A percentile compares a stretch with the other conserved stretches of the same genome.
Conservation (phyloP, 225 moss, liverwort and hornwort species). For the Bryum argenteum region DNA sequence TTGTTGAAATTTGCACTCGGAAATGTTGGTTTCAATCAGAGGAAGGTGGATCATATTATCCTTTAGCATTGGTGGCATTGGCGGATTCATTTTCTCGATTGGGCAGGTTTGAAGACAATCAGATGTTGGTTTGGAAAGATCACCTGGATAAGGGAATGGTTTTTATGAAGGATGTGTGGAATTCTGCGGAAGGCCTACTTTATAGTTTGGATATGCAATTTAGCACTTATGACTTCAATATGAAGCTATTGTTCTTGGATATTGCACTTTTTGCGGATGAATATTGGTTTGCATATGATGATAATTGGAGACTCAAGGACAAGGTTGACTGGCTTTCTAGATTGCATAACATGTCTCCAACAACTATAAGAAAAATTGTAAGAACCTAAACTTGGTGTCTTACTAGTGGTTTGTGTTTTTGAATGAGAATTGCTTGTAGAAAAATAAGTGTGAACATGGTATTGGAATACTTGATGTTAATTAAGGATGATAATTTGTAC, state of each 20-base stretch:
- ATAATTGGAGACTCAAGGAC: too few species aligned
- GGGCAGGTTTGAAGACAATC: not conserved
- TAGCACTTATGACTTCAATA: not conserved
- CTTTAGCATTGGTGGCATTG: constrained; percentile 13
- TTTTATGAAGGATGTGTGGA: too few species aligned
- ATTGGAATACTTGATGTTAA: too few species aligned
- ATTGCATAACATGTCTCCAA: too few species aligned
- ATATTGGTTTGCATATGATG: too few species aligned
- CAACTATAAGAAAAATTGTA: too few species aligned
- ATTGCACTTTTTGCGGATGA: not conserved
- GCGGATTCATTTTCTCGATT: constrained; percentile 4
- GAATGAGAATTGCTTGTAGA: too few species aligned
- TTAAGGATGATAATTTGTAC: too few species aligned
- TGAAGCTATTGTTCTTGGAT: constrained; percentile 19
- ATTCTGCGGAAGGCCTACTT: not conserved
- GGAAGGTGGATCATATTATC: constrained; percentile 2
- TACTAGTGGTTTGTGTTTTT: too few species aligned
- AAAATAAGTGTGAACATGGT: too few species aligned
- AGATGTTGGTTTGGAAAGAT: not conserved
- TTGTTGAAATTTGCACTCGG: not conserved
- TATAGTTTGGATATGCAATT: constrained; percentile 16
- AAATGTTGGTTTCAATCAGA: not conserved
- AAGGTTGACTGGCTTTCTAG: too few species aligned
- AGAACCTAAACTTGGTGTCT: too few species aligned
- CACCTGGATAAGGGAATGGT: not conserved